A percentile compares a stretch with the other conserved stretches of the same genome.
These are phyloP conservation scores for Biancaea sappan DNA, from an alignment of 306 rosid genomes.

Conservation along the genomic window DNA sequence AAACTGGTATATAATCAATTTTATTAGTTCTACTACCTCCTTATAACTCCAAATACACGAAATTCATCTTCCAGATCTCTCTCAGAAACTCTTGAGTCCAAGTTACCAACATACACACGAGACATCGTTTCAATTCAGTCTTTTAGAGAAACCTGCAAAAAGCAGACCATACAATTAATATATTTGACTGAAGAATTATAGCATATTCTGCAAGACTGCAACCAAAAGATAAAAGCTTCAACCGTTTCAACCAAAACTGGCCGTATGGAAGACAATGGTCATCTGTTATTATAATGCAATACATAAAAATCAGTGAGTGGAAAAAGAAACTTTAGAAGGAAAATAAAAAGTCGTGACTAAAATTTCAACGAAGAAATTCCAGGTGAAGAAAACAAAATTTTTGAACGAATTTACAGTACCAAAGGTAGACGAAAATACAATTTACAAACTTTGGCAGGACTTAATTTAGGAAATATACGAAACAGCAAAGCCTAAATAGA, in stretches of 20 bases:
- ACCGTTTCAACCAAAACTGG: neutral
- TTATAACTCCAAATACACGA: constrained; percentile 86
- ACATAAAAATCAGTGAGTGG: neutral
- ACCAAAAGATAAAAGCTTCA: too few species aligned
- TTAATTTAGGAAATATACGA: too few species aligned
- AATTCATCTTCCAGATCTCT: constrained; percentile 95
- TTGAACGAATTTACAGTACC: neutral
- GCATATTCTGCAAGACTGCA: too few species aligned
- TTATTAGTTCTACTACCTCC: constrained; percentile 55
- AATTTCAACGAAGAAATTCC: neutral
- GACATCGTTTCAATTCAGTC: constrained; percentile 55
- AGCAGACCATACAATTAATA: neutral
- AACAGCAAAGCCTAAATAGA: too few species aligned
- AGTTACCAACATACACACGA: constrained; percentile 93
- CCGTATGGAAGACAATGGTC: neutral
- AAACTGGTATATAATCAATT: neutral
- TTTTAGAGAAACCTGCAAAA: constrained; percentile 37
- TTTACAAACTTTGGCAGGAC: neutral
- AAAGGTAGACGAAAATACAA: neutral
- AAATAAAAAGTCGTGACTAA: neutral
- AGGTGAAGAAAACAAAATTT: neutral
- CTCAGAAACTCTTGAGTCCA: constrained; percentile 86
- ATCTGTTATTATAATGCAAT: neutral
- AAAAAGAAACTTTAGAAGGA: neutral
- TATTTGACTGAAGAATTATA: neutral